These are phyloP conservation scores for Collybia sp. DNA, from an alignment of 768 basidiomycete species.

Conservation along the genomic window DNA sequence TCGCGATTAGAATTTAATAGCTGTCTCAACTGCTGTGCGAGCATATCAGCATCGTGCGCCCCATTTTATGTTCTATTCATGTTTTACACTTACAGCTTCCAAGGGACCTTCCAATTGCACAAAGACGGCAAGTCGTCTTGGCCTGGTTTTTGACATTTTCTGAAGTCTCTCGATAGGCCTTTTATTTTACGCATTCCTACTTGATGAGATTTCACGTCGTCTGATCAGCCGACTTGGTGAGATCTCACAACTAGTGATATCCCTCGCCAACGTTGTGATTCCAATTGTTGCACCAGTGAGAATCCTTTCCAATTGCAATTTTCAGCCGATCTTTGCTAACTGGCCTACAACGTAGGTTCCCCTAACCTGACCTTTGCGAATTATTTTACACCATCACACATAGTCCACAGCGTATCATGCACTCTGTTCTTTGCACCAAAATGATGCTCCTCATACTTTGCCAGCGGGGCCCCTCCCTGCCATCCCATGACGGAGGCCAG, in stretches of 20 bases:
- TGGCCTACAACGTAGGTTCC: constrained; percentile 36
- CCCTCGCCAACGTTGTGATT: constrained; percentile 34
- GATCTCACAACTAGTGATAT: constrained; percentile 19
- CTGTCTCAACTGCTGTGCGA: constrained; percentile 28
- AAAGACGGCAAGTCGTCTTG: constrained; percentile 26
- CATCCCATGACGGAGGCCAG: too few species aligned
- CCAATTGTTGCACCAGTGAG: constrained; percentile 32
- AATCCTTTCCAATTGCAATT: not conserved
- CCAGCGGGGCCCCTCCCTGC: too few species aligned
- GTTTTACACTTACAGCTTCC: constrained; percentile 5
- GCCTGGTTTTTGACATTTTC: not conserved
- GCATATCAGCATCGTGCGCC: constrained; percentile 33
- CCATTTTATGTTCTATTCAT: not conserved
- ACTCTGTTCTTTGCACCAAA: constrained; percentile 24
- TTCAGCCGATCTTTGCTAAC: constrained; percentile 24
- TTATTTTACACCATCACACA: too few species aligned
- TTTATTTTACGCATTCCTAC: constrained; percentile 33
- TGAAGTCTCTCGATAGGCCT: constrained; percentile 19
- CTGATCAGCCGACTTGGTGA: not conserved
- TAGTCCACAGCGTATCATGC: constrained; percentile 22
- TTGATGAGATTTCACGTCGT: constrained; percentile 12
- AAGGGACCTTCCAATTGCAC: constrained; percentile 33
- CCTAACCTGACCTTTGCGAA: not conserved
- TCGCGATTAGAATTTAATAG: constrained; percentile 25
- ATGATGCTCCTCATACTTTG: constrained; percentile 21